These are phyloP conservation scores for Cichorium intybus DNA, from an alignment of 140 eudicot species.

Conservation along the genomic window DNA sequence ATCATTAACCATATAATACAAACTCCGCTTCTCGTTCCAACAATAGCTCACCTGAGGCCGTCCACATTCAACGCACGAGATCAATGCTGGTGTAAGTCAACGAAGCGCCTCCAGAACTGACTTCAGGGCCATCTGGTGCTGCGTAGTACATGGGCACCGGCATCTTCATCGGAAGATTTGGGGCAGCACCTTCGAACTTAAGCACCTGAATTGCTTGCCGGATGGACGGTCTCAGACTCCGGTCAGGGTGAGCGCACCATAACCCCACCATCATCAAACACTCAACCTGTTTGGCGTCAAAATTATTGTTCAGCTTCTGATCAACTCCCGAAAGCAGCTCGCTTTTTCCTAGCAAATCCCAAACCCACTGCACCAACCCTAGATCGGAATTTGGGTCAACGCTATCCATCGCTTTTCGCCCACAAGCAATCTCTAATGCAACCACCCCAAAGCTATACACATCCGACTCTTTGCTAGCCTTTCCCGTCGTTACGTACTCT, in stretches of 20 bases:
- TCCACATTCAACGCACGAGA: constrained; percentile 15
- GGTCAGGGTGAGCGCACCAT: constrained; percentile 45
- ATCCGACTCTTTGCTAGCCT: constrained; percentile 46
- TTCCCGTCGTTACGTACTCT: constrained; percentile 37
- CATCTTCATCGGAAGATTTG: constrained; percentile 31
- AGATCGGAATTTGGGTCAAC: constrained; percentile 5
- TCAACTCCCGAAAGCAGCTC: constrained; percentile 29
- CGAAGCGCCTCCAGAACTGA: constrained; percentile 26
- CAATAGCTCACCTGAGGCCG: too few species aligned
- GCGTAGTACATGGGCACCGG: constrained; percentile 23
- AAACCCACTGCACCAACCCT: constrained; percentile 39
- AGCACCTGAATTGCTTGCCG: constrained; percentile 38
- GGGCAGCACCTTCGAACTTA: constrained; percentile 31
- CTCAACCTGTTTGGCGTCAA: constrained; percentile 34
- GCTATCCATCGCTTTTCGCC: constrained; percentile 24
- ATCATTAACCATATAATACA: too few species aligned
- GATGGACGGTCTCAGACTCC: constrained; percentile 30
- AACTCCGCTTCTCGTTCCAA: too few species aligned
- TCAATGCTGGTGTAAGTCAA: constrained; percentile 28
- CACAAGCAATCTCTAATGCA: constrained; percentile 42
- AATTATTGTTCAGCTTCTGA: constrained; percentile 16
- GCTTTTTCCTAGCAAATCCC: constrained; percentile 35
- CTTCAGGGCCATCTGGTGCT: constrained; percentile 15
- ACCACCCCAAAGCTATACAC: constrained; percentile 55
- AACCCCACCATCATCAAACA: constrained; percentile 45